Evolutionary conservation across 2,329 filamentous ascomycete genomes (phyloP), one percentile per base, ranked within the genome.

Genomic region (Diaporthe citriasiana): DNA sequence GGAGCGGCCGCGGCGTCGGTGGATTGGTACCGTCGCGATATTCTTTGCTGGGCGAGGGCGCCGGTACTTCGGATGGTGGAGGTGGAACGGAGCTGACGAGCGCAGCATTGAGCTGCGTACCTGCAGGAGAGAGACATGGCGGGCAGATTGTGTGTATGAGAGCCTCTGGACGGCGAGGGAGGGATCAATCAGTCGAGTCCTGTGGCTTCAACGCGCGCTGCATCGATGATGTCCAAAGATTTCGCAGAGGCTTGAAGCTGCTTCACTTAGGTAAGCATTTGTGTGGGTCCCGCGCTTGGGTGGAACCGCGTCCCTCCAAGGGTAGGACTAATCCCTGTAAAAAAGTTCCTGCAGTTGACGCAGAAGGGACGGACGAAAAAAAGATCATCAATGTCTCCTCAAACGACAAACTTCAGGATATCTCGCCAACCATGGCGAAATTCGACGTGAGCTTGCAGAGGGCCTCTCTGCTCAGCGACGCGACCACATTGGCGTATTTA

Each of bases 21-120:
- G 76, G 95, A 96, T 85, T 97, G 94, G 93, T 94, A 95, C 90
- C 97, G 92, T 86, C 93, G 91, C 82, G 91, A 82, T 78, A 84
- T 85, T 81, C 86, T 86, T 79, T 83, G 88, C 83, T 86, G 86
- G 71, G 86, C 76, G 76, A 85, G 80, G 65, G 85, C 81, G 55
- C 82, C 82, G 45, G 66, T 70, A 77, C 84, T 82, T 79, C 88
- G 85, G 77, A 88, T 76, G 69, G 86, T 82, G 78, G 82, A 78
- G 76, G 84, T 82, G 76, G 87, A 84, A 81, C 90, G 89, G 78
- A 92, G 84, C 82, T 91, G 89, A 79, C 89, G 89, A 78, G 89
- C 88, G 85, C 89, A 92, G 88, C 88, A 88, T 84, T 89, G 90
- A 79, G 89, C 90, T 82, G 89, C 90, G 82, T 87, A 89, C 83